Evolutionary conservation across 164 flowering plant genomes (phyloP), one percentile per base, ranked within the genome.

Genomic region (Tetracentron sinense): DNA sequence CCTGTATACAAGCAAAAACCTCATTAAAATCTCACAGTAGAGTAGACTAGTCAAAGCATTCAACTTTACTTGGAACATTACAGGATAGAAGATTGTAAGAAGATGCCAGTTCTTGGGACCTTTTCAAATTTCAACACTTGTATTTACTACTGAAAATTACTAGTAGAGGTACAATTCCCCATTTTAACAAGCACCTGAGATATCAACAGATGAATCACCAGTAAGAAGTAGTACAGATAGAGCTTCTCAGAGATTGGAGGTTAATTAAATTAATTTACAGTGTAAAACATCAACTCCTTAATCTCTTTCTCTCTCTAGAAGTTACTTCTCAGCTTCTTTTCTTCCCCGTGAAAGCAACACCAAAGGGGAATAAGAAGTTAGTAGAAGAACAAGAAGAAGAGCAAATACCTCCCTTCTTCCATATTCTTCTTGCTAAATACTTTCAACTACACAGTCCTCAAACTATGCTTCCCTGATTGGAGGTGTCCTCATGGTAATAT

Each of bases 381-480:
- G 16, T 30, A 21, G 54, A 20, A 28, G 11, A 33, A 58, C 46
- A 4, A 58, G 61, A 59, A 33, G 46, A 63, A 58, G 35, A 54
- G 63, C 62, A 57, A 42, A 46, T 47, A 28, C 38, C 17, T 38
- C 42, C 42, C 52, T 52, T 66, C 67, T 42, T 38, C 14, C 44
- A 47, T 56, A 30, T 42, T 62, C 15, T 52, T 30, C 19, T 59
- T 44, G 42, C 27, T 10, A 12, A 33, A 59, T 42, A 42, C 55
- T 26, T 28, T 2, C 11, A 31, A n/a, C 7, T 26, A 25, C 5
- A 35, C 28, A 46, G 14, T 58, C n/a, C 53, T 89, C 76, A 93
- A 42, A 81, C 92, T 14, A 82, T 77, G 63, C 92, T 90, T 42
- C 89, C 91, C 0, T 83, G 89, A 78, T 87, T 91, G 0, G 96